These are phyloP conservation scores for Vitellaria paradoxa DNA, from an alignment of 179 eudicot species.

Conservation along the genomic window DNA sequence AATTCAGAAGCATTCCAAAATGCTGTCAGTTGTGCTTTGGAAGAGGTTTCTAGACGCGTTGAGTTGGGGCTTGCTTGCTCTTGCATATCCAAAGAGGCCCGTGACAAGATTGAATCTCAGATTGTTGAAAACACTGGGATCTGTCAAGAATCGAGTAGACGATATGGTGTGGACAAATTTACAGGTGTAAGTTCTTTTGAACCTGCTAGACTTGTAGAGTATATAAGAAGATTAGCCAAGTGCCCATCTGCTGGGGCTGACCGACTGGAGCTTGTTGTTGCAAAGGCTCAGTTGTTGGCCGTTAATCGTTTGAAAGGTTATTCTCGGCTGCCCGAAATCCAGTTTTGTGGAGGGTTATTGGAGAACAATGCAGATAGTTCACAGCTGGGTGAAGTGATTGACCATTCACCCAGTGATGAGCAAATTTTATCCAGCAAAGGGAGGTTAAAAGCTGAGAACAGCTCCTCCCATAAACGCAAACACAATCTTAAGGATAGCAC, in stretches of 20 bases:
- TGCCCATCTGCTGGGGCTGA: slow-evolving; percentile 51
- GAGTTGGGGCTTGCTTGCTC: slow-evolving; percentile 82
- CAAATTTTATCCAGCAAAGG: slow-evolving; percentile 23
- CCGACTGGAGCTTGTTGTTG: slow-evolving; percentile 56
- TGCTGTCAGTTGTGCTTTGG: slow-evolving; percentile 80
- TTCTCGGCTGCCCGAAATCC: slow-evolving; percentile 46
- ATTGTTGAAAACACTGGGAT: slow-evolving; percentile 77
- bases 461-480: slow-evolving; percentile 52
- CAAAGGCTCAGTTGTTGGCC: slow-evolving; percentile 71
- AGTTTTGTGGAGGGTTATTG: slow-evolving; percentile 42
- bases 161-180: slow-evolving; percentile 53
- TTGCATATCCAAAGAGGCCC: slow-evolving; percentile 54
- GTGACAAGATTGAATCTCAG: slow-evolving; percentile 56
- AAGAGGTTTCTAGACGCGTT: slow-evolving; percentile 75
- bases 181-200: slow-evolving; percentile 46
- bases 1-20: slow-evolving; percentile 67
- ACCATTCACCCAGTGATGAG: slow-evolving; percentile 23
- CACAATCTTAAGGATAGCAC: slow-evolving; percentile 54
- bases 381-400: slow-evolving; percentile 28
- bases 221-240: slow-evolving; percentile 61
- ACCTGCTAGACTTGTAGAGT: slow-evolving; percentile 59
- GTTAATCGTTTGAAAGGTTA: slow-evolving; percentile 56
- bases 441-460: slow-evolving; percentile 29
- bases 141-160: slow-evolving; percentile 54
- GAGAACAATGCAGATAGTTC: slow-evolving; percentile 39